Conservation (phyloP, 129 eudicot genomes). For the Centaurea solstitialis region DNA sequence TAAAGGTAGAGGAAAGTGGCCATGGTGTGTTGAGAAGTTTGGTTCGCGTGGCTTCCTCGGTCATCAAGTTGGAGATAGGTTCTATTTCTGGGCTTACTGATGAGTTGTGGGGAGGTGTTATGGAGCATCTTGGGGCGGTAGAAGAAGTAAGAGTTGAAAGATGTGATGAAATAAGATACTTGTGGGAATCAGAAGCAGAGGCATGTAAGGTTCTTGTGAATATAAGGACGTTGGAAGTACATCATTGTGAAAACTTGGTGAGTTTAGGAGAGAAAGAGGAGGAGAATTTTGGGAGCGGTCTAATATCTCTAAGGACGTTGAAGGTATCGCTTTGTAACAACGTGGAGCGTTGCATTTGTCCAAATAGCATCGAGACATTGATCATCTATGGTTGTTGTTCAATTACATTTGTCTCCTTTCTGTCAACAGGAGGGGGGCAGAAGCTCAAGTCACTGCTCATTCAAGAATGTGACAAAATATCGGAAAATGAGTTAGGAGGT, state of each 20-base stretch:
- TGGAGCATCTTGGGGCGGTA: background rate
- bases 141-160: background rate
- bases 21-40: background rate
- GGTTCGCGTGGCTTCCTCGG: background rate
- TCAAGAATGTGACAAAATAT: background rate
- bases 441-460: background rate
- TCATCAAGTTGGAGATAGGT: background rate
- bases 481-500: background rate
- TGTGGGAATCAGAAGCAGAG: background rate
- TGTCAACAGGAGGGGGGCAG: background rate
- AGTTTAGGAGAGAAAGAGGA: background rate
- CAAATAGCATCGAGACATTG: background rate
- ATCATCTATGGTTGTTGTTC: background rate
- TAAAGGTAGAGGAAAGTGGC: background rate
- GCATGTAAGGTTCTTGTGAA: background rate
- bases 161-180: background rate
- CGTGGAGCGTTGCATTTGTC: background rate
- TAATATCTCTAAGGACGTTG: background rate
- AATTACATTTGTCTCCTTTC: background rate
- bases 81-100: too few relatives aligned
- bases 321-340: background rate
- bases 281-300: background rate
- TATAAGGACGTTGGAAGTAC: background rate
- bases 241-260: background rate
- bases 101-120: too few relatives aligned